These are phyloP conservation scores for Basipetospora chlamydospora DNA, from an alignment of 2,329 filamentous ascomycete genomes.

Conservation along the genomic window DNA sequence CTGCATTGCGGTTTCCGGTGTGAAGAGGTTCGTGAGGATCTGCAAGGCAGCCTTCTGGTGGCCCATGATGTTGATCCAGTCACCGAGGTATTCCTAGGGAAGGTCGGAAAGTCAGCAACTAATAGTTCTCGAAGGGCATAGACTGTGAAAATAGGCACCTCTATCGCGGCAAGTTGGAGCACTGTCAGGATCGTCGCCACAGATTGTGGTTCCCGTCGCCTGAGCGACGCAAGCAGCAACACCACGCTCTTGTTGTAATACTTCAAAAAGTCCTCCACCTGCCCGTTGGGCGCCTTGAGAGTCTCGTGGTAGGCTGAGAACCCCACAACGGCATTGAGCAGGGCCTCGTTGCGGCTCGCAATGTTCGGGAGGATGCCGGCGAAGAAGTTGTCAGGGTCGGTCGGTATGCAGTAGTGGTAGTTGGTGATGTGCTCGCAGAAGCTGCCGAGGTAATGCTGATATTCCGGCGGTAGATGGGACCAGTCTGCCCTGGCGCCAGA, in stretches of 20 bases:
- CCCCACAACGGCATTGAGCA: constrained; percentile 74
- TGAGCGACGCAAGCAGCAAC: constrained; percentile 56
- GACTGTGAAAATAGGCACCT: too few species aligned
- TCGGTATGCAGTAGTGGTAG: constrained; percentile 69
- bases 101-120: too few species aligned
- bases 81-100: constrained; percentile 74
- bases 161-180: constrained; percentile 81
- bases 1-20: constrained; percentile 57
- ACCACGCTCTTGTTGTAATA: constrained; percentile 86
- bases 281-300: constrained; percentile 53
- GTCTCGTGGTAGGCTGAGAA: constrained; percentile 82
- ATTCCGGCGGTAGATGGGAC: constrained; percentile 48
- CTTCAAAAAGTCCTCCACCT: constrained; percentile 66
- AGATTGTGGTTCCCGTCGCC: constrained; percentile 54
- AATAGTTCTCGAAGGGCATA: too few species aligned
- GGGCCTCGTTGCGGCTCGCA: constrained; percentile 59
- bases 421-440: constrained; percentile 63
- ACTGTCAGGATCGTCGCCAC: constrained; percentile 73
- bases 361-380: constrained; percentile 54
- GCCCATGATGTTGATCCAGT: constrained; percentile 86
- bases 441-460: constrained; percentile 67
- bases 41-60: constrained; percentile 83
- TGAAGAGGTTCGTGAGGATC: constrained; percentile 65
- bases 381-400: constrained; percentile 60
- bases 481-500: constrained; percentile 25